Percentiles rank a stretch among this genome's conserved stretches.
phyloP scores from a whole-genome alignment of 139 green algal species.

The Tetraselmis chui region DNA sequence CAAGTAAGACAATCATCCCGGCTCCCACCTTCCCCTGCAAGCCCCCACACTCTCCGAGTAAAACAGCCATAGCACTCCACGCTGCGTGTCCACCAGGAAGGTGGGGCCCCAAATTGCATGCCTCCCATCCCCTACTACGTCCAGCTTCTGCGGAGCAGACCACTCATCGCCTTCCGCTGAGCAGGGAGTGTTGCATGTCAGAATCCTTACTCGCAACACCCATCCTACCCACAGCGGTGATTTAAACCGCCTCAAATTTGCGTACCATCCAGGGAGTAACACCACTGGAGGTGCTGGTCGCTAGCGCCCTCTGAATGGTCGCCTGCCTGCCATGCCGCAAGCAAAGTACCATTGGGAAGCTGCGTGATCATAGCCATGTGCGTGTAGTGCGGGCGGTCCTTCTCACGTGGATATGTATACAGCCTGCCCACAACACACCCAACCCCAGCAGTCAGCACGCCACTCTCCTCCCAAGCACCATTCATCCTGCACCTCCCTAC shows the following conservation, averaged over 20 bases:
- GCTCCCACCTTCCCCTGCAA: background rate
- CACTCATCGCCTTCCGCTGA: background rate
- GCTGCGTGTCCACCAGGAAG: background rate
- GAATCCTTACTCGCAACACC: background rate
- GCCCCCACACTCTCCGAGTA: background rate
- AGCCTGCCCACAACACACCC: no score
- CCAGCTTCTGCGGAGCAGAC: background rate
- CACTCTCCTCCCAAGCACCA: no score
- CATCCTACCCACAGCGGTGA: background rate
- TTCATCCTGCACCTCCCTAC: no score
- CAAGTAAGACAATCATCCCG: no score
- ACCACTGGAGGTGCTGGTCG: background rate
- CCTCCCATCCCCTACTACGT: background rate
- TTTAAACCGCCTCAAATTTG: background rate
- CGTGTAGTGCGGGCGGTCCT: background rate
- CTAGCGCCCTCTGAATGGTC: background rate
- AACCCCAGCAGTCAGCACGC: no score
- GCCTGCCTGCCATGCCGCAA: background rate
- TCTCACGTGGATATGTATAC: background rate
- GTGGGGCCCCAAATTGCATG: background rate
- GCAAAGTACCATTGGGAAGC: background rate
- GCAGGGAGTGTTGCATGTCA: background rate
- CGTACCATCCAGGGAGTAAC: background rate
- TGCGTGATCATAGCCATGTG: background rate
- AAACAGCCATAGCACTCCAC: background rate